These are phyloP conservation scores for Rhodotorula graminis DNA, from an alignment of 768 basidiomycete species.

Conservation along the genomic window DNA sequence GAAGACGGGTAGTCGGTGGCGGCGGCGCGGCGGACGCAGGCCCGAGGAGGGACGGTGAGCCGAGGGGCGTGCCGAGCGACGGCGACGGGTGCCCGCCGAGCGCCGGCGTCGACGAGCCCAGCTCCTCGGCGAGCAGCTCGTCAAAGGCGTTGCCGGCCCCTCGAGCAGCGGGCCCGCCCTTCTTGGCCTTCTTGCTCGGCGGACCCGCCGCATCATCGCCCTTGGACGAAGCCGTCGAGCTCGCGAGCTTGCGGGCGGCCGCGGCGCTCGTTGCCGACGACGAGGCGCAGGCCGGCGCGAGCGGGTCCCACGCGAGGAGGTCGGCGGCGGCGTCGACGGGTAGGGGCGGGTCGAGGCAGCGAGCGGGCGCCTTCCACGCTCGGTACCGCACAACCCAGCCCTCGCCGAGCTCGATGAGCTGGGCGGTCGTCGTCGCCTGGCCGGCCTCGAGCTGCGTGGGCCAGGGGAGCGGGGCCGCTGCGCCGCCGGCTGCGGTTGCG, in stretches of 20 bases:
- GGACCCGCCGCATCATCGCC: background rate
- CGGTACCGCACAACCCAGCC: constrained; percentile 26
- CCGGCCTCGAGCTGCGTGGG: constrained; percentile 3
- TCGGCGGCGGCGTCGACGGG: background rate
- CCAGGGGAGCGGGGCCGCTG: background rate
- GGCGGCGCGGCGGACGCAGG: background rate
- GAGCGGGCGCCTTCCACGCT: constrained; percentile 22
- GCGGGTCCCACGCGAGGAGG: constrained; percentile 12
- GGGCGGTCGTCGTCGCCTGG: background rate
- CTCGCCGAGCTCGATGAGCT: constrained; percentile 19
- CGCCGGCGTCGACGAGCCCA: background rate
- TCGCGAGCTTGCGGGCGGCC: background rate
- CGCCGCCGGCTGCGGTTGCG: background rate
- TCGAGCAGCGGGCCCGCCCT: background rate
- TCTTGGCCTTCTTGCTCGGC: constrained; percentile 8
- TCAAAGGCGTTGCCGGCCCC: constrained; percentile 16
- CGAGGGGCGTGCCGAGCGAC: background rate
- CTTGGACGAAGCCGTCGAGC: background rate
- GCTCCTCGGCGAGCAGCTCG: constrained; percentile 19
- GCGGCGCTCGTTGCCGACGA: background rate
- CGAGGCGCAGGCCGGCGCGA: background rate
- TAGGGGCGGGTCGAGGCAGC: background rate
- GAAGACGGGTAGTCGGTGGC: background rate
- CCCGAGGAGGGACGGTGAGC: background rate
- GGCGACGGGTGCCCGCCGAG: background rate